Evolutionary conservation across 495 filamentous ascomycete species (phyloP).

Genomic region (Trichoderma orchidacearum): DNA sequence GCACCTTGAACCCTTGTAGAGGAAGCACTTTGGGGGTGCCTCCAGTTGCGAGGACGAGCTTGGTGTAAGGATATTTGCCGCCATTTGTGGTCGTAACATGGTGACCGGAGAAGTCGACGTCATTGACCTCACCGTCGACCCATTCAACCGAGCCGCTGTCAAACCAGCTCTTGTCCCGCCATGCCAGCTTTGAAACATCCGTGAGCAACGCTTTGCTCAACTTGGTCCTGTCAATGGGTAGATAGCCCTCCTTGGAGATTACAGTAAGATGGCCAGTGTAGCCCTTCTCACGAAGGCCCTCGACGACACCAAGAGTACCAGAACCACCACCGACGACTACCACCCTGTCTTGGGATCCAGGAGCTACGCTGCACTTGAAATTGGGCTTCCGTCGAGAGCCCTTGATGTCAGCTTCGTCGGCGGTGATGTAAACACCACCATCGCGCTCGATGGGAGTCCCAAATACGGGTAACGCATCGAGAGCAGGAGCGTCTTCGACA

Average conservation of each 20-base stretch:
- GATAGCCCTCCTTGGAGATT: conserved; percentile 70
- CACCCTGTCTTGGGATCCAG: conserved; percentile 46
- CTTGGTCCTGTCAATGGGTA: conserved; percentile 87
- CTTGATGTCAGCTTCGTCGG: conserved; percentile 69
- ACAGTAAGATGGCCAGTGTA: conserved; percentile 73
- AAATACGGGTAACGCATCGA: conserved; percentile 71
- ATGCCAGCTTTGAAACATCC: conserved; percentile 65
- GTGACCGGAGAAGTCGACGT: conserved; percentile 62
- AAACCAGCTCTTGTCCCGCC: conserved; percentile 64
- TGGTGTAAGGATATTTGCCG: conserved; percentile 60
- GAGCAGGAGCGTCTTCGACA: conserved; percentile 84
- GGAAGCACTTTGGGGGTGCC: conserved; percentile 69
- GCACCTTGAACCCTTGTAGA: conserved; percentile 69
- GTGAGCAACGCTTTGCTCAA: conserved; percentile 86
- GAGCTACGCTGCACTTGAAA: conserved; percentile 44
- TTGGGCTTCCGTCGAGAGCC: conserved; percentile 55
- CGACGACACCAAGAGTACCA: conserved; percentile 64
- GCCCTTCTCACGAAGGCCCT: conserved; percentile 67
- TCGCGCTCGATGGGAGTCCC: conserved; percentile 59
- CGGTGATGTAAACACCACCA: conserved; percentile 72
- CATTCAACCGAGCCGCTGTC: conserved; percentile 58
- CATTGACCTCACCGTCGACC: conserved; percentile 57
- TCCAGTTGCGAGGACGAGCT: conserved; percentile 80
- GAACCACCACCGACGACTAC: conserved; percentile 84
- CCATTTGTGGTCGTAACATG: conserved; percentile 60